Base-by-base conservation (phyloP, 805 yeast species). In the Peterozyma toletana region DNA sequence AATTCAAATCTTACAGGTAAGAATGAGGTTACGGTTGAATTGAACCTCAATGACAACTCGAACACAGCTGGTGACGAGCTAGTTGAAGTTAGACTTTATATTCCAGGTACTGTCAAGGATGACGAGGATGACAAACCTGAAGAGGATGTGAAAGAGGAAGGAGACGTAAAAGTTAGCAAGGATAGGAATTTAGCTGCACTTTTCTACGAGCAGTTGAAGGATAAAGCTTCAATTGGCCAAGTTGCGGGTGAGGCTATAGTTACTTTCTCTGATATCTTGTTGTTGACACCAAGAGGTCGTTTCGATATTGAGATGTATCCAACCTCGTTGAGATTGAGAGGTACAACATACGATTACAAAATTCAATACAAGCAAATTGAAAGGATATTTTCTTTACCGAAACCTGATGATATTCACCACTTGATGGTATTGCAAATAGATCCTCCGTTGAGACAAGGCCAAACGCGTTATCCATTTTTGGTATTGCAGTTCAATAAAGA, bases 401-500 rank as follows among this genome's bases (percentile, higher is more conserved):
- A 88, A 58, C 89, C 96, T 1, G 99, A 93, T 62, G 97, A 89
- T 49, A 71, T 85, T 37, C 95, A 91, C 60, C 95, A 91, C 60
- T 69, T 90, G 51, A 71, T 93, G 58, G 83, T 93, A 6, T 68
- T 91, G 48, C 96, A 95, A 57, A 84, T 93, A 38, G 97, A 91
- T 53, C 99, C 99, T 21, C 99, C 99, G 2, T 70, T 93, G 51
- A 81, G 98, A 62, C 99, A 93, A 67, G 99, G 99, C 44, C 98
- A 93, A 67, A 93, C 99, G 0, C 78, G 96, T 48, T 91, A 93
- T 57, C 95, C 96, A 35, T 93, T 87, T 61, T 69, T 93, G 59
- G 91, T 89, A 11, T 66, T 91, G 61, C 99, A 93, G 66, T 87
- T 93, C 58, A 77, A 83, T 48, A 78, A 81, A 43, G 96, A 89